A percentile compares a stretch with the other conserved stretches of the same genome.
Evolutionary conservation across 2,329 filamentous ascomycete genomes (phyloP).

Genomic region (Monosporascus sp.): DNA sequence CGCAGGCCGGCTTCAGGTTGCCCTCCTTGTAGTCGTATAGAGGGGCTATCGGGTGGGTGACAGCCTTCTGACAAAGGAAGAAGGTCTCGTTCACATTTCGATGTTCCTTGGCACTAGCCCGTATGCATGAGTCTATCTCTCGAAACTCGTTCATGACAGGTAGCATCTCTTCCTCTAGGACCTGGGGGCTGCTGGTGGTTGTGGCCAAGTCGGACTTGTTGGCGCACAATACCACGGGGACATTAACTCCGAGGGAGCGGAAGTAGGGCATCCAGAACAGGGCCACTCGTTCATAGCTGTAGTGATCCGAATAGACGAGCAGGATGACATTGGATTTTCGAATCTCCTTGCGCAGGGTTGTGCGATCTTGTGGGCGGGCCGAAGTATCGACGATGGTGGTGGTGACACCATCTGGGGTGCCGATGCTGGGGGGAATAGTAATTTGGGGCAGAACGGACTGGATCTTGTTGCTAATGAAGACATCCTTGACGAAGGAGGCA

Average conservation of each 20-base stretch:
- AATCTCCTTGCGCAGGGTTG: conserved; percentile 86
- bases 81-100: conserved; percentile 95
- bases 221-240: conserved; percentile 92
- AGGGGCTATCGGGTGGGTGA: conserved; percentile 93
- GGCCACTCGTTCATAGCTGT: conserved; percentile 95
- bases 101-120: conserved; percentile 86
- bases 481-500: conserved; percentile 92
- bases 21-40: conserved; percentile 95
- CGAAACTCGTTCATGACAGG: conserved; percentile 98
- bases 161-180: conserved; percentile 95
- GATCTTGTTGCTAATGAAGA: conserved; percentile 93
- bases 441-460: conserved; percentile 92
- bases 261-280: conserved; percentile 99
- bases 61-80: conserved; percentile 96
- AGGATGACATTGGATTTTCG: conserved; percentile 96
- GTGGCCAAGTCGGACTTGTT: conserved; percentile 91
- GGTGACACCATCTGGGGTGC: conserved; percentile 92
- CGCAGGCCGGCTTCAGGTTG: conserved; percentile 79
- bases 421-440: conserved; percentile 87
- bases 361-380: conserved; percentile 87
- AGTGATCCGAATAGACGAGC: conserved; percentile 95
- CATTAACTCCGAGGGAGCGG: conserved; percentile 94
- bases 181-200: conserved; percentile 72
- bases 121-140: conserved; percentile 96
- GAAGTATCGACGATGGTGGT: conserved; percentile 98